Base-by-base conservation (phyloP, 1,284 basidiomycete genomes). In the Cutaneotrichosporon sp. region DNA sequence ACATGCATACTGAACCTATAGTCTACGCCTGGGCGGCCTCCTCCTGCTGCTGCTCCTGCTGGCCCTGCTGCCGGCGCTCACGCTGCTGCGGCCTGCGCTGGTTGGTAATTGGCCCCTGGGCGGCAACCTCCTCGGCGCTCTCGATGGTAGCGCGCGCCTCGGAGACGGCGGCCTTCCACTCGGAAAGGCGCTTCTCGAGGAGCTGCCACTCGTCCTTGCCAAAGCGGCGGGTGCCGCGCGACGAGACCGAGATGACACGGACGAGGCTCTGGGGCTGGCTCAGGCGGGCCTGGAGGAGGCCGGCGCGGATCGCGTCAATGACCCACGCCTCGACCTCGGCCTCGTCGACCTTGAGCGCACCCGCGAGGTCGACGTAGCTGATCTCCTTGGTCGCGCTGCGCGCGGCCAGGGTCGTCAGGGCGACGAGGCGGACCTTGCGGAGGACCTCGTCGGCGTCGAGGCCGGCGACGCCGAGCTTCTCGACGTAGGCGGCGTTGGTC, bases 231-330 rank as follows among this genome's bases (percentile, higher is more conserved):
- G 72, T 67, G 14, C 62, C 69, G 22, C 67, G 59, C 1, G 90
- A 86, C 2, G 88, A 88, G 1, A 92, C 89, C 42, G 87, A 87
- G 58, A 86, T 86, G 67, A 97, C 85, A 65, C 87, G 87, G 56
- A 95, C 82, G 34, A 86, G 87, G 67, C 89, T 87, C 10, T 86
- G 83, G 4, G 88, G 88, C 77, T 95, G 93, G 4, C 91, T 91
- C 45, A 97, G 87, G 72, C 92, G 92, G 25, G 90, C 93, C 42
- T 86, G 86, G 51, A 95, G 78, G 47, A 97, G 85, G 54, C 89
- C 87, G 6, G 87, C 86, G 66, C 91, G 90, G 74, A 97, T 94
- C 59, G 90, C 89, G 78, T 95, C 92, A 70, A 95, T 95, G 54
- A 89, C 88, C 92, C 91, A 95, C 72, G 86, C 87, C 77, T 97